Conservation (phyloP, 805 yeast genomes). For the Cyberlindnera samutprakarnensis region DNA sequence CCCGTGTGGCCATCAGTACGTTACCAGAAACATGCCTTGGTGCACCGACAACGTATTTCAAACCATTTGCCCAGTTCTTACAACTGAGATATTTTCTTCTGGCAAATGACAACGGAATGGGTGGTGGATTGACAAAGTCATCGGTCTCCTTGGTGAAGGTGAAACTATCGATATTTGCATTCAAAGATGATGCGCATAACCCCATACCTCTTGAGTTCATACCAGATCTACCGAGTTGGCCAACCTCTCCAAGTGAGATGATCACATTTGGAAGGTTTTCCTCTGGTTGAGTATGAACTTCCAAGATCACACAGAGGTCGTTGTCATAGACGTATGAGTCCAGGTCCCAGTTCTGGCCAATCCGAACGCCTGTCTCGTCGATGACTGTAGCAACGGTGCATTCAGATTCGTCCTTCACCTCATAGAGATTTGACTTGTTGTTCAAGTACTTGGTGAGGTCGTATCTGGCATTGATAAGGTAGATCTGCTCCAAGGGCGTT, state of each 20-base stretch:
- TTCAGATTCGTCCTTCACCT: slow-evolving; percentile 10
- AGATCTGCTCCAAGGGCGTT: slow-evolving; percentile 7
- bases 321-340: slow-evolving; percentile 9
- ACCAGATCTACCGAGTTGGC: slow-evolving; percentile 13
- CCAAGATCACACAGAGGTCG: slow-evolving; percentile 8
- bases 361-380: slow-evolving; percentile 11
- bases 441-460: slow-evolving; percentile 10
- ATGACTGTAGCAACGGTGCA: slow-evolving; percentile 11
- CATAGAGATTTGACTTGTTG: slow-evolving; percentile 5
- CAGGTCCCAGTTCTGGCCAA: slow-evolving; percentile 13
- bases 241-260: slow-evolving; percentile 12
- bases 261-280: slow-evolving; percentile 9
- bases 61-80: slow-evolving; percentile 9
- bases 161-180: slow-evolving; percentile 9
- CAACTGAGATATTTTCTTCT: slow-evolving; percentile 12
- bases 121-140: slow-evolving; percentile 4
- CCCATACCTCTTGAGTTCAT: slow-evolving; percentile 12
- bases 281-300: slow-evolving; percentile 9
- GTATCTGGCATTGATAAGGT: slow-evolving; percentile 11
- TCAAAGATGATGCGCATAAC: slow-evolving; percentile 10
- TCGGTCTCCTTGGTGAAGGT: slow-evolving; percentile 8
- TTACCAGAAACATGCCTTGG: slow-evolving; percentile 13
- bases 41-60: slow-evolving; percentile 10
- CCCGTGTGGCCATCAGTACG: slow-evolving; percentile 8
- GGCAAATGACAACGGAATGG: slow-evolving; percentile 9